Evolutionary conservation across 441 rosid species (phyloP), one percentile per base, ranked within the genome.

Genomic region (Croton laevigatus): DNA sequence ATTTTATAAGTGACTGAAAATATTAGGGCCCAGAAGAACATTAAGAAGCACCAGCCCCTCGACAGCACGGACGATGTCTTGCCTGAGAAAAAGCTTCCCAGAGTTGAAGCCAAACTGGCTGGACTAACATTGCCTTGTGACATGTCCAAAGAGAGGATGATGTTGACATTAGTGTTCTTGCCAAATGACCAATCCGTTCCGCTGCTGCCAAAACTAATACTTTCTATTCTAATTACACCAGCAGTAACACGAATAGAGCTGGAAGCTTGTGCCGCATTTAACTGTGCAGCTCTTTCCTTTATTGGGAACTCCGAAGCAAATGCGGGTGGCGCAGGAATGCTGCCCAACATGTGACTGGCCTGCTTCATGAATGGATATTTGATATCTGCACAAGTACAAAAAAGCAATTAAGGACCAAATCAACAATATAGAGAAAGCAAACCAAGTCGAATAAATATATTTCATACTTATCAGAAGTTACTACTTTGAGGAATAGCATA

Each of bases 221-320:
- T 78, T 57, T 93, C 86, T 78, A 96, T 89, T 84, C 93, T 91
- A 71, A 96, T 87, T 84, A 93, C 85, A 73, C 97, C 98, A 51
- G 99, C 94, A 63, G 95, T 90, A 19, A 93, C 88, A 68, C 85
- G 94, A 65, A 85, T 84, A 0, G 98, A 90, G 69, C 91, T 89
- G 54, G 99, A 90, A 52, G 98, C 75, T 65, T 89, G 94, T 12
- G 90, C 82, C 20, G 90, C 70, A 76, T 89, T 87, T 68, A 88
- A 74, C 53, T 78, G 88, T 57, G 86, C 83, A 62, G 81, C 78
- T n/a, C 81, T 85, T 8, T 87, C 97, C 79, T 96, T 96, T 60
- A 87, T 58, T 10, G 97, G 87, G 82, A 83, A 85, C 79, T 96
- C 96, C 0, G 94, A 86, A 52, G 97, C 88, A 81, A 85, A 85